phyloP scores from a whole-genome alignment of 2,329 filamentous ascomycete genomes.

The Sporothrix phasma region DNA sequence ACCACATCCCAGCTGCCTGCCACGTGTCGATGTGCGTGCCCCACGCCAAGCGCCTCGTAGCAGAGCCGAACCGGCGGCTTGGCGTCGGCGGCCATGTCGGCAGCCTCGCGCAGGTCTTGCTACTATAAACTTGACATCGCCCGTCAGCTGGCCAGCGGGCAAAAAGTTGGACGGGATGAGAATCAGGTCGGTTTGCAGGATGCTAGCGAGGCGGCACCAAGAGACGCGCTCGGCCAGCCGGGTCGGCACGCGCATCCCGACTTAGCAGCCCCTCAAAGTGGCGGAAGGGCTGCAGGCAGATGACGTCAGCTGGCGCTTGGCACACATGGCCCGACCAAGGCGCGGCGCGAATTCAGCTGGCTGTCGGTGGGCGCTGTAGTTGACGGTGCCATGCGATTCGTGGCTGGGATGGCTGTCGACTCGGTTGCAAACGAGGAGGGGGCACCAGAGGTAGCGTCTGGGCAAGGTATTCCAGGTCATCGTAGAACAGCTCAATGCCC shows the following conservation, averaged over 20 bases:
- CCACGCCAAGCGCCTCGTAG: conserved; percentile 52
- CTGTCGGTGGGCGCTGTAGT: neutral
- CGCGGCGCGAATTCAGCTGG: conserved; percentile 34
- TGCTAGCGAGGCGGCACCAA: conserved; percentile 48
- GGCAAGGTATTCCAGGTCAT: conserved; percentile 47
- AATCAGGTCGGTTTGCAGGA: conserved; percentile 50
- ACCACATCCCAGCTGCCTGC: conserved; percentile 50
- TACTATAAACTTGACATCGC: conserved; percentile 41
- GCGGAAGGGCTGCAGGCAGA: conserved; percentile 53
- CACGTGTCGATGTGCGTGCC: conserved; percentile 50
- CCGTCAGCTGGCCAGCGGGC: conserved; percentile 20
- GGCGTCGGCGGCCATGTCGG: conserved; percentile 48
- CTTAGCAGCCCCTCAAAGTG: conserved; percentile 53
- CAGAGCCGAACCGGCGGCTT: conserved; percentile 42
- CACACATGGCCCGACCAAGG: conserved; percentile 37
- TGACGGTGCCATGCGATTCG: neutral
- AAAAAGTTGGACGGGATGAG: conserved; percentile 53
- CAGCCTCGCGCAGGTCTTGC: conserved; percentile 42
- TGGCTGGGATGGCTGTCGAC: neutral
- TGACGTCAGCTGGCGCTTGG: conserved; percentile 36
- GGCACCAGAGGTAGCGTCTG: conserved; percentile 19
- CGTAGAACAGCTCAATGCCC: conserved; percentile 53
- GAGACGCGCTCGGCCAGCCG: conserved; percentile 45
- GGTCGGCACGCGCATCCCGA: conserved; percentile 34
- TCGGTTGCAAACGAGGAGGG: neutral